phyloP scores from a whole-genome alignment of 148 eudicot genomes.

The Cornus florida region DNA sequence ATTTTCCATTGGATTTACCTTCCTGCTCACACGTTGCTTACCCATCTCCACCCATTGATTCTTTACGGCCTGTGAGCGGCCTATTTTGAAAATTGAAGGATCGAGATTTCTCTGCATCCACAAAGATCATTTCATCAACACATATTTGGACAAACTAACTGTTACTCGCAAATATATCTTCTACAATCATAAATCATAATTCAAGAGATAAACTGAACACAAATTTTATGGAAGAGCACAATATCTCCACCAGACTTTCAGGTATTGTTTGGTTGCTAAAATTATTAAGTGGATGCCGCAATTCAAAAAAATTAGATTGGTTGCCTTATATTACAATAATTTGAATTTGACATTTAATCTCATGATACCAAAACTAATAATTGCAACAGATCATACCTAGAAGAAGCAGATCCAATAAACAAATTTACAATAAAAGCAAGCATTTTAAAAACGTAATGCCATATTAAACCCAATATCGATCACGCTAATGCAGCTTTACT shows the following conservation, averaged over 20 bases:
- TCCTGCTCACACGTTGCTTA: slow-evolving; percentile 52
- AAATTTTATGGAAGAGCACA: neutral
- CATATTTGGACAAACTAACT: neutral
- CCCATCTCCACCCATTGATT: slow-evolving; percentile 30
- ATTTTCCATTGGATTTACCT: slow-evolving; percentile 35
- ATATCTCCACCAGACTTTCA: neutral
- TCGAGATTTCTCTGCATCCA: slow-evolving; percentile 68
- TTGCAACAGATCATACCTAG: too few relatives aligned
- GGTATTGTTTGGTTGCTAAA: neutral
- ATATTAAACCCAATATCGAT: neutral
- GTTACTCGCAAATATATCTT: neutral
- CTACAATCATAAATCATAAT: neutral
- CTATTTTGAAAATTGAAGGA: slow-evolving; percentile 57
- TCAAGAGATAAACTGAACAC: neutral
- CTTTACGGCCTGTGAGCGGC: slow-evolving; percentile 64
- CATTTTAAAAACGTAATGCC: neutral
- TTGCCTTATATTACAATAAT: neutral
- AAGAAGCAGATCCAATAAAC: too few relatives aligned
- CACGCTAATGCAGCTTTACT: neutral
- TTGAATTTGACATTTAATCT: neutral
- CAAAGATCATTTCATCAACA: slow-evolving; percentile 10
- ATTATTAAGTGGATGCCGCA: too few relatives aligned
- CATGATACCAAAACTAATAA: too few relatives aligned
- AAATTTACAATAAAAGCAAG: too few relatives aligned
- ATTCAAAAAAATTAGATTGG: too few relatives aligned